Evolutionary conservation across 1,284 basidiomycete species (phyloP), one percentile per base, ranked within the genome.

Genomic region (Pholiota adiposa): DNA sequence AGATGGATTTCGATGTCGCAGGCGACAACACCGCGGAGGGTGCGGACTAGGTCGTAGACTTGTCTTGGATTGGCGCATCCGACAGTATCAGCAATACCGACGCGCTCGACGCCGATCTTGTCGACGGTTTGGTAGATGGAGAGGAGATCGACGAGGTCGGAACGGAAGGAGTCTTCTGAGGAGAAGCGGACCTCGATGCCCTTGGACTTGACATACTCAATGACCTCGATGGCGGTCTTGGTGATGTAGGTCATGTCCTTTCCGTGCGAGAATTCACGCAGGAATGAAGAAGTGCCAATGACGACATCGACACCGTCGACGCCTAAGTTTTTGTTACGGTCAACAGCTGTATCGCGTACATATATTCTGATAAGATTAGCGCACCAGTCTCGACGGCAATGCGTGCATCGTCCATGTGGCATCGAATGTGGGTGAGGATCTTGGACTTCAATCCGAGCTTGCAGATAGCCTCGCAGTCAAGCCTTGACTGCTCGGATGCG

Each of bases 211-310:
- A 99, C 97, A 70, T 93, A 99, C 73, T 98, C 88, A 78, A 99
- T 99, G 70, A 99, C 97, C 79, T 98, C 97, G 72, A 98, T 96
- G 63, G 97, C 92, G 36, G 90, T 93, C 87, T 98, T 98, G 84
- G 97, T 98, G 80, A 99, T 99, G 83, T 98, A 99, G 56, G 95
- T 84, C 94, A 99, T 99, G 78, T 99, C 97, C 88, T 99, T 99
- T 71, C 97, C 97, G 78, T 99, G 97, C 46, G 97, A 98, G 85
- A 97, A 98, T 79, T 99, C 96, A 67, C 97, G 92, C 59, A 99
- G 88, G 90, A 98, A 99, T 59, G 96, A 98, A 44, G 96, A 98
- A 2, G 97, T 99, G 55, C 97, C 97, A 70, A 99, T 99, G 75
- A 99, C 97, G 69, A 99, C 96, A 75, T 99, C 97, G 67, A 99